Percentiles rank a stretch among this genome's conserved stretches.
Evolutionary conservation across 2,329 filamentous ascomycete species (phyloP).

Genomic region (Kalmusia sp.): DNA sequence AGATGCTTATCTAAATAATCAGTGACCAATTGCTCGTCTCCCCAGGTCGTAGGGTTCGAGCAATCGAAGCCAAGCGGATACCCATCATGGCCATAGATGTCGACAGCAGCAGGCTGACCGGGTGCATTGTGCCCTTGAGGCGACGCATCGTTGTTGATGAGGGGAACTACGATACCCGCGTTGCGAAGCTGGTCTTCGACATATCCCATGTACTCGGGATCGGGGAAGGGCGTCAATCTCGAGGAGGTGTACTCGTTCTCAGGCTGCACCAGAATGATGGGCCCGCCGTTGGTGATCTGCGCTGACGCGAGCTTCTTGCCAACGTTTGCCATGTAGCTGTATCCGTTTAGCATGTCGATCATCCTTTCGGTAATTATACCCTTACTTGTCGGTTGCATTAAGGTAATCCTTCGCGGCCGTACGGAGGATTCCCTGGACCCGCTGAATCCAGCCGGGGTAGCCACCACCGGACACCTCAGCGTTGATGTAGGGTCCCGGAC

Average conservation of each 20-base stretch:
- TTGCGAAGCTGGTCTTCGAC: constrained; percentile 72
- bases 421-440: constrained; percentile 69
- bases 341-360: constrained; percentile 2
- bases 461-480: constrained; percentile 79
- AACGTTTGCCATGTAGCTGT: constrained; percentile 67
- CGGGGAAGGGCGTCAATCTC: constrained; percentile 64
- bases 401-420: constrained; percentile 69
- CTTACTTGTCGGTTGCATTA: constrained; percentile 70
- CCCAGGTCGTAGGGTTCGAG: constrained; percentile 68
- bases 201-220: constrained; percentile 72
- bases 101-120: constrained; percentile 62
- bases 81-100: constrained; percentile 72
- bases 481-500: constrained; percentile 78
- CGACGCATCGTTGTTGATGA: constrained; percentile 77
- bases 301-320: constrained; percentile 72
- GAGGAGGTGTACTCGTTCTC: constrained; percentile 78
- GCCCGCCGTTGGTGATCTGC: constrained; percentile 84
- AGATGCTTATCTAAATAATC: constrained; percentile 62
- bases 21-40: constrained; percentile 62
- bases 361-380: constrained; percentile 8
- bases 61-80: constrained; percentile 70
- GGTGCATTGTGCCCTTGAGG: constrained; percentile 68
- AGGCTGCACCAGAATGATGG: constrained; percentile 78
- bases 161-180: constrained; percentile 74
- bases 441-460: constrained; percentile 80